A percentile compares a stretch with the other conserved stretches of the same genome.
Conservation (phyloP, 257 asterid genomes). For the Solanum paucissectum region DNA sequence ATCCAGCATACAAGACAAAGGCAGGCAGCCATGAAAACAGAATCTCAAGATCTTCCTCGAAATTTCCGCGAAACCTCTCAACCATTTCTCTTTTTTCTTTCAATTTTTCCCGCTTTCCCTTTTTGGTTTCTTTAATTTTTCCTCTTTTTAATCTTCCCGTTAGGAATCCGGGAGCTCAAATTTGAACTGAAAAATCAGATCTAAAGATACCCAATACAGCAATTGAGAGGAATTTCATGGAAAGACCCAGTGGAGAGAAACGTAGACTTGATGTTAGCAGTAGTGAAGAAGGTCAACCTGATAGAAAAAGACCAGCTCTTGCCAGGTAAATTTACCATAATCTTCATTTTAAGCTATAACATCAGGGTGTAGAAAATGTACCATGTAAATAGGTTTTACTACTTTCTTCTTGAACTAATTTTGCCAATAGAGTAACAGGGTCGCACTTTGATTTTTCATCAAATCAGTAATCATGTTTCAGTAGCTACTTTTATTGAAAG, state of each 20-base stretch:
- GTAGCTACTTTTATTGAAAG: not conserved
- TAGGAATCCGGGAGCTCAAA: conserved; percentile 12
- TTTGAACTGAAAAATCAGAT: conserved; percentile 29
- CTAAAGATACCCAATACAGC: conserved; percentile 7
- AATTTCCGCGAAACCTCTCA: conserved; percentile 23
- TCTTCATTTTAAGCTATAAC: not conserved
- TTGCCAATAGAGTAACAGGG: not conserved
- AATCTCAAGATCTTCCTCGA: conserved; percentile 24
- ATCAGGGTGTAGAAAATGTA: not conserved
- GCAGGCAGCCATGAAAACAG: not conserved
- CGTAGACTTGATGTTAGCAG: conserved; percentile 53
- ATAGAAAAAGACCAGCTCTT: conserved; percentile 92
- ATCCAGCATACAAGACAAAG: not conserved
- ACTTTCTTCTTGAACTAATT: not conserved
- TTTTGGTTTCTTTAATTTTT: not conserved
- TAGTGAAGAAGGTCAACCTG: conserved; percentile 65
- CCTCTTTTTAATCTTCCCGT: not conserved
- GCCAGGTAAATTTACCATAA: conserved; percentile 46
- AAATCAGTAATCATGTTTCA: not conserved
- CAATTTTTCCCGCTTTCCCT: conserved; percentile 50
- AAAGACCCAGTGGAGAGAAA: conserved; percentile 43
- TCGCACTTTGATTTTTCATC: not conserved
- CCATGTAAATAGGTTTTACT: not conserved
- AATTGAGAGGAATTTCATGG: conserved; percentile 24
- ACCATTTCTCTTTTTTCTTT: conserved; percentile 44